Evolutionary conservation across 805 yeast species (phyloP).

Genomic region (Barnettozyma wickerhamii): DNA sequence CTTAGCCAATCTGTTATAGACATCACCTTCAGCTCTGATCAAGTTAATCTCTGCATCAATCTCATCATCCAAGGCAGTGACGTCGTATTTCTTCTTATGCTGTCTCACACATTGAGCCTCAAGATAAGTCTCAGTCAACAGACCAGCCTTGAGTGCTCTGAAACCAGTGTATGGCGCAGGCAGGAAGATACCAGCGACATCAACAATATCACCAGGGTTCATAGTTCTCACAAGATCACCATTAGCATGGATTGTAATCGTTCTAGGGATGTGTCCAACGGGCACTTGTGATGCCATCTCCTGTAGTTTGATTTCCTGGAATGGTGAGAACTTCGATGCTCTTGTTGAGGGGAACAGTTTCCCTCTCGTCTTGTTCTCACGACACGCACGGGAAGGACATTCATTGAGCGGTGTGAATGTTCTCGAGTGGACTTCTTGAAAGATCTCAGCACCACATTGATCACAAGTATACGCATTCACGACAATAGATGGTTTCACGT

Average conservation of each 20-base stretch:
- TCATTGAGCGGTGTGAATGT: conserved; percentile 84
- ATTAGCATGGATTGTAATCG: conserved; percentile 79
- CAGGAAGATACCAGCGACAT: conserved; percentile 85
- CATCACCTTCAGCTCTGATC: conserved; percentile 58
- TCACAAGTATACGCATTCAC: conserved; percentile 98
- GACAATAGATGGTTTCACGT: conserved; percentile 86
- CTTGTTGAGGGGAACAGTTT: conserved; percentile 89
- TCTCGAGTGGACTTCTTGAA: conserved; percentile 87
- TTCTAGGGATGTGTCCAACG: conserved; percentile 94
- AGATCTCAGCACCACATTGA: conserved; percentile 92
- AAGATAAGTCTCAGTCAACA: conserved; percentile 88
- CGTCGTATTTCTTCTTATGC: conserved; percentile 83
- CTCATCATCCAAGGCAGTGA: conserved; percentile 52
- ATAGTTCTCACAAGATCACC: conserved; percentile 85
- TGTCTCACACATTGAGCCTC: conserved; percentile 84
- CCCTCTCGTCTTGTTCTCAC: conserved; percentile 76
- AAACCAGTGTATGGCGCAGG: conserved; percentile 97
- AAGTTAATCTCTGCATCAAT: conserved; percentile 50
- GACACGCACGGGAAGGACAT: conserved; percentile 81
- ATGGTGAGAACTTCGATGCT: conserved; percentile 91
- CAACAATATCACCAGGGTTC: conserved; percentile 94
- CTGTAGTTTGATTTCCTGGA: conserved; percentile 93
- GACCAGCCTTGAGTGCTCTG: conserved; percentile 87
- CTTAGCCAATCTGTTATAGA: conserved; percentile 73
- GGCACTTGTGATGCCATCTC: conserved; percentile 97